Evolutionary conservation across 139 green algal genomes (phyloP).

Genomic region (Pycnococcus provasolii): DNA sequence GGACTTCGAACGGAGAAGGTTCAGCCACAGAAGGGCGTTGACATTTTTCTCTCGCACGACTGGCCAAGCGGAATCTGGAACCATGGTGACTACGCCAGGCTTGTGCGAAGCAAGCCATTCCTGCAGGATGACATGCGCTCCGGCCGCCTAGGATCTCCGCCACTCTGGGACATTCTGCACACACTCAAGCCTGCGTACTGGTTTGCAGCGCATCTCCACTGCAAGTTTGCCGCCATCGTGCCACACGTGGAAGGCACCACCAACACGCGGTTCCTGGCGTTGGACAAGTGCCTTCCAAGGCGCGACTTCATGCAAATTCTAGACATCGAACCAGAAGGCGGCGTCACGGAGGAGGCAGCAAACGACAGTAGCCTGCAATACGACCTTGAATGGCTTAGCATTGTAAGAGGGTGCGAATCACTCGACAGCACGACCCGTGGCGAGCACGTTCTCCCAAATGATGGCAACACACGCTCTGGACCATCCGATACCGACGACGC

Average conservation of each 20-base stretch:
- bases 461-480: no score
- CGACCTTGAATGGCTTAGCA: not conserved
- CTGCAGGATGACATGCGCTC: slow-evolving; percentile 57
- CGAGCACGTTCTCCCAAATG: no score
- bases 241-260: slow-evolving; percentile 36
- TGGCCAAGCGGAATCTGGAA: slow-evolving; percentile 77
- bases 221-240: slow-evolving; percentile 84
- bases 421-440: no score
- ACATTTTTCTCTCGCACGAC: slow-evolving; percentile 93
- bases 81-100: slow-evolving; percentile 59
- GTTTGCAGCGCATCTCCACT: slow-evolving; percentile 92
- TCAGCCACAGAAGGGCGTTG: slow-evolving; percentile 36
- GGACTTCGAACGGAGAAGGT: not conserved
- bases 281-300: slow-evolving; percentile 94
- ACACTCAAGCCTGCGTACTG: slow-evolving; percentile 72
- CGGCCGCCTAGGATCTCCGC: slow-evolving; percentile 34
- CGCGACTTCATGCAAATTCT: slow-evolving; percentile 83
- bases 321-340: not conserved
- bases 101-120: slow-evolving; percentile 75
- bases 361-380: not conserved
- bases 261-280: slow-evolving; percentile 75
- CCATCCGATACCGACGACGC: no score
- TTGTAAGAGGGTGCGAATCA: no score
- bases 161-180: slow-evolving; percentile 29
- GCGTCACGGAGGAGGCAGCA: not conserved